Conservation (phyloP, 2,329 filamentous ascomycete genomes). For the Pseudogymnoascus sp. region DNA sequence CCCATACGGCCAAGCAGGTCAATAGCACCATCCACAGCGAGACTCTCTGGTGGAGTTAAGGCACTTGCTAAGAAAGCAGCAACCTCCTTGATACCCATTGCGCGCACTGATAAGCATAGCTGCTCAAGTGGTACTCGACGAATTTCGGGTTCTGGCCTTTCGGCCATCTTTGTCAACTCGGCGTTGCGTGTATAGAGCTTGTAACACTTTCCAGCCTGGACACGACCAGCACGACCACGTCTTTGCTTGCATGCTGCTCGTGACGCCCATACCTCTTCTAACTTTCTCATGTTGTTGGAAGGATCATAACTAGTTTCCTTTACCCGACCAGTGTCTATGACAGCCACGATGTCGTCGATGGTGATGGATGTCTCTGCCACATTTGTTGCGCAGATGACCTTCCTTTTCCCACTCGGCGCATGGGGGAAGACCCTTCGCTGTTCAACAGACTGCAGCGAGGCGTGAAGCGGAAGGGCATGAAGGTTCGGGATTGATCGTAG, state of each 20-base stretch:
- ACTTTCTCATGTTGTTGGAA: slow-evolving; percentile 83
- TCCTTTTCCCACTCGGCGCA: slow-evolving; percentile 71
- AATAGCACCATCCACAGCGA: slow-evolving; percentile 80
- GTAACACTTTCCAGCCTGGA: slow-evolving; percentile 84
- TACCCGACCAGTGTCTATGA: slow-evolving; percentile 90
- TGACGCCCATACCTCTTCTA: slow-evolving; percentile 94
- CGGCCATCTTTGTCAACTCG: slow-evolving; percentile 71
- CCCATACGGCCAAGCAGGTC: slow-evolving; percentile 75
- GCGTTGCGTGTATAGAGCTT: slow-evolving; percentile 86
- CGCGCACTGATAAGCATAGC: slow-evolving; percentile 85
- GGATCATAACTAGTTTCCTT: slow-evolving; percentile 95
- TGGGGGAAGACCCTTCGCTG: slow-evolving; percentile 78
- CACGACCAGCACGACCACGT: slow-evolving; percentile 85
- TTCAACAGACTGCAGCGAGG: slow-evolving; percentile 79
- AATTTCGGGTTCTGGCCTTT: slow-evolving; percentile 88
- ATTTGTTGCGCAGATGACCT: slow-evolving; percentile 91
- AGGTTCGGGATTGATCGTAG: slow-evolving; percentile 57
- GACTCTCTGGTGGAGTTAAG: slow-evolving; percentile 76
- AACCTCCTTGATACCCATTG: slow-evolving; percentile 85
- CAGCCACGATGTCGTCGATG: slow-evolving; percentile 92
- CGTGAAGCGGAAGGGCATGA: slow-evolving; percentile 81
- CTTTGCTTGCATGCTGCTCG: slow-evolving; percentile 90
- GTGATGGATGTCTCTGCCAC: slow-evolving; percentile 98
- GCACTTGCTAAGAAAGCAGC: slow-evolving; percentile 73
- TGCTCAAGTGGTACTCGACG: slow-evolving; percentile 88